Evolutionary conservation across 75 land plant genomes (phyloP), one percentile per base, ranked within the genome.

Genomic region (Sequoia sempervirens): DNA sequence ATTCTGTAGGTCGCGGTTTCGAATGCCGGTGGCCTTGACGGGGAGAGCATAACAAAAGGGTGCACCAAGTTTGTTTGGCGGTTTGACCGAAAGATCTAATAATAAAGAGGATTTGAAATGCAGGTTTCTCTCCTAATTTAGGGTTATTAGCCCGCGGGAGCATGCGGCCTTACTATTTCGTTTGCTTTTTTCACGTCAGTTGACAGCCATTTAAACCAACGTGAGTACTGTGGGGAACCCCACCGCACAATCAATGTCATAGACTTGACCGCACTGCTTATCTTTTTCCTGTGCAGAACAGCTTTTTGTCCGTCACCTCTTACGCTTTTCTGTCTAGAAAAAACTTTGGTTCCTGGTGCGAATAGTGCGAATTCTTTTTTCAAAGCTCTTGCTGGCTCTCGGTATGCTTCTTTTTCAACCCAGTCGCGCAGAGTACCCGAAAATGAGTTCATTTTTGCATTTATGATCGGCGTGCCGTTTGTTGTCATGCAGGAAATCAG

Each of bases 1-100:
- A 4, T 26, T n/a, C 9, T 30, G 5, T 52, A n/a, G 80, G 80
- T 78, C 80, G 80, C 80, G 28, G 80, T 78, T 78, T 78, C 80
- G 46, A 78, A 45, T 45, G n/a, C 13, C 47, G 47, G 46, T 10
- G 43, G 17, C 38, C 26, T 15, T 43, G 30, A 41, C 26, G 79
- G 7, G 28, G 80, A 78, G 41, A 6, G 66, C 1, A 61, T 5
- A 9, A 76, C 17, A 23, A 43, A 18, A 6, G 12, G 9, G 80
- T 76, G 80, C 28, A 68, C 34, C 30, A 30, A 10, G 72, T 69
- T 69, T 12, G 13, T 10, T 32, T 70, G 73, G 80, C 14, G 80
- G 80, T 78, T 43, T 78, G 80, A 45, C 80, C 46, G 80, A 40
- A n/a, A 78, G 47, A 23, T 23, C 10, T 8, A 20, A 41, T 17